A percentile compares a stretch with the other conserved stretches of the same genome.
Conservation (phyloP, 2,329 filamentous ascomycete species). For the Arthrinium phaeospermum region DNA sequence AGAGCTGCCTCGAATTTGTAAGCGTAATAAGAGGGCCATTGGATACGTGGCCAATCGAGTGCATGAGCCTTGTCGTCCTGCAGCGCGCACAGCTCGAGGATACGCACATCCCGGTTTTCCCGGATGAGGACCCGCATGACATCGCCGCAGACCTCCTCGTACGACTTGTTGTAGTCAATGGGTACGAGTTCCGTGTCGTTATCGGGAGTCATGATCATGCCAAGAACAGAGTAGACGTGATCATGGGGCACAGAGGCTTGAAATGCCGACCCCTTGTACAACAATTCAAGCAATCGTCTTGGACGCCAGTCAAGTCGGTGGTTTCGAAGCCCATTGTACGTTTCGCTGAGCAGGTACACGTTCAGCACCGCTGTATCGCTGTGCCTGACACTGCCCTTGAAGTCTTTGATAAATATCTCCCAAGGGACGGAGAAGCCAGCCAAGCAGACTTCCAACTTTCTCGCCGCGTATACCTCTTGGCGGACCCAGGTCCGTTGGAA, state of each 20-base stretch:
- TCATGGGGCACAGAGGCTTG: neutral
- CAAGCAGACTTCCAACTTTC: neutral
- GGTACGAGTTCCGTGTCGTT: neutral
- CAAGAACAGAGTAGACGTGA: neutral
- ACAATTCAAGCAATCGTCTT: neutral
- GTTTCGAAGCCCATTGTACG: neutral
- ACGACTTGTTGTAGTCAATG: neutral
- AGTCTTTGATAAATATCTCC: neutral
- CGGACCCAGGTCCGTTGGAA: neutral
- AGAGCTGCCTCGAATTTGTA: too few relatives aligned
- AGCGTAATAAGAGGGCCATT: too few relatives aligned
- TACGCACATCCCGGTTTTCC: neutral
- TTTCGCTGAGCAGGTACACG: neutral
- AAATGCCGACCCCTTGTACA: neutral
- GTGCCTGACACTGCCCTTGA: neutral
- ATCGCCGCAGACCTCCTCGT: neutral
- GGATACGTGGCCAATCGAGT: neutral
- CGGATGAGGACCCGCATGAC: neutral
- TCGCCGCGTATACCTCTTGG: neutral
- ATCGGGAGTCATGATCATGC: neutral
- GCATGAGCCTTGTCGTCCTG: neutral
- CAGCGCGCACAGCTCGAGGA: neutral
- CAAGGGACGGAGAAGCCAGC: neutral
- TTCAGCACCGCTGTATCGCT: neutral
- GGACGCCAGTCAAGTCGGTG: neutral